Evolutionary conservation across 2,329 filamentous ascomycete genomes (phyloP), one percentile per base, ranked within the genome.

Genomic region (Diaporthe citri): DNA sequence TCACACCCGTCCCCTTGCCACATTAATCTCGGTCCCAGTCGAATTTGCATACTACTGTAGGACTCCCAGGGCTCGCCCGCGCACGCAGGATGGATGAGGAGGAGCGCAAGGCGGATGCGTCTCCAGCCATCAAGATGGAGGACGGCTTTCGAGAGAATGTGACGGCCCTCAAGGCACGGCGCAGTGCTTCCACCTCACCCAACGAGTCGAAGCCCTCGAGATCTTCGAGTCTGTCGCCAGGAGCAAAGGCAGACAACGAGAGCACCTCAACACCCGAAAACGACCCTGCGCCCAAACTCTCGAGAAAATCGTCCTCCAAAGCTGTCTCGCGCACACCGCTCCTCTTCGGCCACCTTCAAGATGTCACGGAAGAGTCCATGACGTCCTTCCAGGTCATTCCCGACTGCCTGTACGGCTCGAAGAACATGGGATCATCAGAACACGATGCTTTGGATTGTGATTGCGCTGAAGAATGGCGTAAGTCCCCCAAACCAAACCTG

Each of bases 401-500:
- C 71, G 91, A 95, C 79, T 98, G 96, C 84, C 93, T 94, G 46
- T 99, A 99, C 84, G 95, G 94, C 72, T 95, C 95, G 78, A 98
- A 97, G 84, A 91, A 94, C 78, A 92, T 98, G 86, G 97, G 97
- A 71, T 93, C 93, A 78, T 97, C 97, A 36, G 96, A 98, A 81
- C 94, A 96, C 85, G 96, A 93, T 84, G 87, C 94, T 76, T 89
- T 98, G 84, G 97, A 98, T 84, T 99, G 97, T 85, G 97, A 99
- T 83, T 99, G 97, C 85, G 88, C 90, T 79, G 95, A 97, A 85
- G 95, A 98, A 86, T 98, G 94, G 94, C 93, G 96, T 98, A 93
- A 88, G 96, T 89, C 74, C 70, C 69, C 75, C 51, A 59, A 15
- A 64, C 28, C 72, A 51, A 70, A 77, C 77, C 78, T 74, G 74